Base-by-base conservation (phyloP, 1,284 basidiomycete species). In the Marasmius oreades region DNA sequence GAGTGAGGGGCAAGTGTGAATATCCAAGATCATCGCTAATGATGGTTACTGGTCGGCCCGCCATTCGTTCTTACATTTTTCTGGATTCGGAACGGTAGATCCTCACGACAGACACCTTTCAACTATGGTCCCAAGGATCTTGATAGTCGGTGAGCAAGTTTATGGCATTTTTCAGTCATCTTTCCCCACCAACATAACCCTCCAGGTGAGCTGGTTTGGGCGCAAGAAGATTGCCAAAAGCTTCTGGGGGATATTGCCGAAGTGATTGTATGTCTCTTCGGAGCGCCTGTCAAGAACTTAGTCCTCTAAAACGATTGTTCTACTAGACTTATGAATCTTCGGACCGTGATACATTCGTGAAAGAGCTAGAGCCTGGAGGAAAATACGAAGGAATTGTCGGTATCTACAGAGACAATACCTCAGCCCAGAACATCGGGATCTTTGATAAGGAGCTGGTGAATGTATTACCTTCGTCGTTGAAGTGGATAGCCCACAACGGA, bases 401-500 rank as follows among this genome's bases (percentile, higher is more conserved):
- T 20, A 84, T 96, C 59, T 97, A 94, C 75, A 81, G 92, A 55
- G 79, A 90, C 66, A 89, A 90, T 70, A 72, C 73, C 43, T 86
- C 84, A 22, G 72, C 81, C n/a, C 74, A 79, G 57, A 70, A 68
- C 23, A 85, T 93, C 61, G 93, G 93, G 20, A 70, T 84, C 26
- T 94, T 94, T 65, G 91, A 95, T 72, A 80, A 82, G 66, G 88
- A 90, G 62, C 75, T 96, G 63, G 77, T 96, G 59, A 70, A 78
- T 53, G 81, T 79, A 0, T 76, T 95, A 10, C 84, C 90, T 2
- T 60, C 74, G 2, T 79, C 77, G 24, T 78, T 95, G 57, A 87
- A 88, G 66, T 94, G 90, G 85, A 92, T 96, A 63, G 90, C 88
- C 1, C 92, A 95, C 70, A 94, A 95, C 61, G 93, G 93, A n/a